phyloP scores from a whole-genome alignment of 2,329 filamentous ascomycete species.

The Clarireedia paspali region DNA sequence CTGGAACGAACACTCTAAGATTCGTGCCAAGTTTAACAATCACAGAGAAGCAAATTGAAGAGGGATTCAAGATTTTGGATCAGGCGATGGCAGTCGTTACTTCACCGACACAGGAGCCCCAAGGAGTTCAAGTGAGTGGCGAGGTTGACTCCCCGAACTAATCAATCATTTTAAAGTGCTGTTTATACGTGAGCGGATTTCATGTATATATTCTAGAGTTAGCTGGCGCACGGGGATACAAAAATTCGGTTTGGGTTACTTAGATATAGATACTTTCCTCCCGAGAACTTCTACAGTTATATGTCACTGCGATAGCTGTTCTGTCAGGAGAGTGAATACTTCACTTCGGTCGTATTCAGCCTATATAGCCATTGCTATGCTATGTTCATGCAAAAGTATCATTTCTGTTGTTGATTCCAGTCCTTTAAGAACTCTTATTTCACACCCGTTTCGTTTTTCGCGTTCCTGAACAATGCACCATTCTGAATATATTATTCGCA shows the following conservation, averaged over 20 bases:
- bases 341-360: too few relatives aligned
- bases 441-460: too few relatives aligned
- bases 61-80: constrained; percentile 69
- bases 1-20: constrained; percentile 82
- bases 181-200: neutral
- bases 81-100: constrained; percentile 43
- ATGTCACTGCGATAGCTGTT: too few relatives aligned
- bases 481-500: too few relatives aligned
- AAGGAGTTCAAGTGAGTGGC: constrained; percentile 17
- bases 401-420: too few relatives aligned
- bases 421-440: too few relatives aligned
- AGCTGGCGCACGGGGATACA: neutral
- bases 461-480: too few relatives aligned
- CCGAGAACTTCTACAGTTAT: too few relatives aligned
- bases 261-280: neutral
- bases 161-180: neutral
- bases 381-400: too few relatives aligned
- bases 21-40: constrained; percentile 87
- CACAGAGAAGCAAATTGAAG: constrained; percentile 69
- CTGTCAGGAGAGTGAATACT: too few relatives aligned
- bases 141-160: constrained; percentile 25
- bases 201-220: neutral
- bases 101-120: constrained; percentile 10
- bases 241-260: neutral
- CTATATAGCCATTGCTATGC: too few relatives aligned